Conservation (phyloP, 768 basidiomycete species). For the Termitomyces titanicus region DNA sequence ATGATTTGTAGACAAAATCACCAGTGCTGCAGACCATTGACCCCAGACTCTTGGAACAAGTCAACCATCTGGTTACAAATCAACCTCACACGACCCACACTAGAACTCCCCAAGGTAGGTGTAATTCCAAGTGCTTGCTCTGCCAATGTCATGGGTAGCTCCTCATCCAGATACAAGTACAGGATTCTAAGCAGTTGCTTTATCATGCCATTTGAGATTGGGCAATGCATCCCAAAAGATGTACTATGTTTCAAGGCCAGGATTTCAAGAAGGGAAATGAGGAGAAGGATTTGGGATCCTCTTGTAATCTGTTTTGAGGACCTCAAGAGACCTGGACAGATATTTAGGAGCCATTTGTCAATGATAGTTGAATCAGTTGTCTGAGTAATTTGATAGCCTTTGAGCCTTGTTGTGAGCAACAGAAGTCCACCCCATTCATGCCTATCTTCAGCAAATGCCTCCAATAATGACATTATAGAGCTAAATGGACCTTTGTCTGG, state of each 20-base stretch:
- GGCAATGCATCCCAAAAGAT: background rate
- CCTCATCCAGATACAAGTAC: background rate
- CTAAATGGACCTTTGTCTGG: slow-evolving; percentile 1
- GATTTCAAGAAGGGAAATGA: background rate
- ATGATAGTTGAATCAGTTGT: background rate
- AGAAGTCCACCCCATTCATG: background rate
- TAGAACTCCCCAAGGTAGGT: background rate
- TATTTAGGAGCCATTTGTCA: background rate
- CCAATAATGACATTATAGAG: background rate
- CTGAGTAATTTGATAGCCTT: background rate
- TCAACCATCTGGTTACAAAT: background rate
- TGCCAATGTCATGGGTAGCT: background rate
- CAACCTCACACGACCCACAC: background rate
- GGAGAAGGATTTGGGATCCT: background rate
- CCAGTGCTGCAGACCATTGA: background rate
- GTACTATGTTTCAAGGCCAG: background rate
- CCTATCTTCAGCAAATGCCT: background rate
- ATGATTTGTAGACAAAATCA: too few relatives aligned
- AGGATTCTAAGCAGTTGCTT: background rate
- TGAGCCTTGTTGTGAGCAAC: background rate
- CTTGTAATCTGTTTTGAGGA: background rate
- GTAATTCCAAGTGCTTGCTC: background rate
- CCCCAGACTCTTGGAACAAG: background rate
- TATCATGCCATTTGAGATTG: background rate
- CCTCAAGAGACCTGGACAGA: background rate